Percentiles rank a stretch among this genome's conserved stretches.
Evolutionary conservation across 1,284 basidiomycete genomes (phyloP).

Genomic region (Marasmius sp.): DNA sequence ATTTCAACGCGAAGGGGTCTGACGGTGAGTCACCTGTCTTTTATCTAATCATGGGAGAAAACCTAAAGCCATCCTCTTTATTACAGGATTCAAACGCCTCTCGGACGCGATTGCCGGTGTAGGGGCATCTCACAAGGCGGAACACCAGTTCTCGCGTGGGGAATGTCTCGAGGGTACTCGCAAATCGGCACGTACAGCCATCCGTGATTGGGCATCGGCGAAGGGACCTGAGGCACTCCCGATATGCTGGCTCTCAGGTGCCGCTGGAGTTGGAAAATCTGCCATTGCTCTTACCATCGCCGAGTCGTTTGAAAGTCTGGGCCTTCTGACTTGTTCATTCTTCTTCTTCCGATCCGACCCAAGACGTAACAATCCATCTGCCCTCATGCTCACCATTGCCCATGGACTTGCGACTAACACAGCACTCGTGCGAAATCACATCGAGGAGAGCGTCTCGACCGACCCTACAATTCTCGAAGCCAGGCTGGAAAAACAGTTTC

Average conservation of each 20-base stretch:
- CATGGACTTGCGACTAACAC: neutral
- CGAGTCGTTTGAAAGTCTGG: neutral
- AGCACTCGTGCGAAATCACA: neutral
- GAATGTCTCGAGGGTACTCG: no score
- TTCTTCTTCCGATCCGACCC: conserved; percentile 14
- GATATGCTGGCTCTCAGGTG: conserved; percentile 17
- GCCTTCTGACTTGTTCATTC: conserved; percentile 13
- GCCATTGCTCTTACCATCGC: conserved; percentile 19
- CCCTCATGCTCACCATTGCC: conserved; percentile 3
- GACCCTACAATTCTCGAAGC: neutral
- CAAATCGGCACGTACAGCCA: no score
- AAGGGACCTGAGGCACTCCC: neutral
- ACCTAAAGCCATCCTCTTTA: no score
- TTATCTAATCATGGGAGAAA: no score
- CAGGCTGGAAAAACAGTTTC: neutral
- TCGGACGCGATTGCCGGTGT: no score
- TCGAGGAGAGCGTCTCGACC: neutral
- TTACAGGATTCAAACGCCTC: no score
- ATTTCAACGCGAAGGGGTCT: no score
- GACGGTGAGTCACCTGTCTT: no score
- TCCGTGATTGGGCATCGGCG: no score
- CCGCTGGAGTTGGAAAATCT: conserved; percentile 18
- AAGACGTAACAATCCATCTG: neutral
- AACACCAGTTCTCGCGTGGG: no score
- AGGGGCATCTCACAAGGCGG: no score